Evolutionary conservation across 805 yeast species (phyloP).

Genomic region (Groenewaldozyma tartarivorans): DNA sequence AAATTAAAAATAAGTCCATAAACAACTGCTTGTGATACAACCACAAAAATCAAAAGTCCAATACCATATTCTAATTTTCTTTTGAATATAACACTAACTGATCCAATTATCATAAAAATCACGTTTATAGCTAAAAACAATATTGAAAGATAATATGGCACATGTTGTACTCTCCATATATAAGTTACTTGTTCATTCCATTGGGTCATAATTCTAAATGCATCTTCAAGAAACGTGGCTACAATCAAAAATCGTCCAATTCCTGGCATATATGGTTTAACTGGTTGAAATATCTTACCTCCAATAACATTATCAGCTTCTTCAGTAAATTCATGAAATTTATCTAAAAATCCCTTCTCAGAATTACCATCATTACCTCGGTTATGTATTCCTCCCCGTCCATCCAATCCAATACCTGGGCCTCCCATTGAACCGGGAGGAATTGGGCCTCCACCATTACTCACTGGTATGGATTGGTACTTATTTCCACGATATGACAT

Average conservation of each 20-base stretch:
- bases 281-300: slow-evolving; percentile 23
- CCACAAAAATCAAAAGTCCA: slow-evolving; percentile 56
- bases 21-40: slow-evolving; percentile 72
- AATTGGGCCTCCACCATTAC: not conserved
- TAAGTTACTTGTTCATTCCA: slow-evolving; percentile 89
- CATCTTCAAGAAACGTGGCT: slow-evolving; percentile 88
- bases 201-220: slow-evolving; percentile 71
- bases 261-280: slow-evolving; percentile 53
- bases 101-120: slow-evolving; percentile 59
- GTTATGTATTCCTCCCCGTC: slow-evolving; percentile 1
- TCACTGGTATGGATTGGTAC: slow-evolving; percentile 1
- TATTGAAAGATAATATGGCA: slow-evolving; percentile 70
- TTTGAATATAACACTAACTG: slow-evolving; percentile 61
- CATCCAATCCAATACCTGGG: no score
- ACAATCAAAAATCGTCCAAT: slow-evolving; percentile 86
- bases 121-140: slow-evolving; percentile 58
- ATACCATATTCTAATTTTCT: slow-evolving; percentile 64
- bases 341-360: slow-evolving; percentile 7
- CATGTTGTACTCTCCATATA: slow-evolving; percentile 66
- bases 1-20: slow-evolving; percentile 81
- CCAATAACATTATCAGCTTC: slow-evolving; percentile 25
- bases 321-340: slow-evolving; percentile 18
- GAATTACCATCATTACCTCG: not conserved
- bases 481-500: not conserved
- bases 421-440: no score